Conservation (phyloP, 805 yeast species). For the Kuraishia borneana region DNA sequence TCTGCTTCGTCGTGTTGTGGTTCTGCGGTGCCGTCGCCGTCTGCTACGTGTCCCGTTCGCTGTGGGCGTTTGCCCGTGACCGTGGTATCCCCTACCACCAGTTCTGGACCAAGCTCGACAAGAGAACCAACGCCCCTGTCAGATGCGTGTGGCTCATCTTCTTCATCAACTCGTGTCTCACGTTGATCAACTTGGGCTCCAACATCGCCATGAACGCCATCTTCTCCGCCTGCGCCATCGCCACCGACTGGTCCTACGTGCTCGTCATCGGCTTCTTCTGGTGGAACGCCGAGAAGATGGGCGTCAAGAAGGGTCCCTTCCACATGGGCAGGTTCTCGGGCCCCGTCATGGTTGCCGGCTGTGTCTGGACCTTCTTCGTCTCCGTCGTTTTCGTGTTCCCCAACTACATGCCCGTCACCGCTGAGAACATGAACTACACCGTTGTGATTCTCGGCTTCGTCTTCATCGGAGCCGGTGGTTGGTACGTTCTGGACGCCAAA, state of each 20-base stretch:
- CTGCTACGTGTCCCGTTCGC: constrained; percentile 38
- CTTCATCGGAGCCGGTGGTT: constrained; percentile 24
- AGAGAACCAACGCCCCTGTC: constrained; percentile 30
- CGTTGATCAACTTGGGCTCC: constrained; percentile 30
- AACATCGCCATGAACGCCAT: constrained; percentile 40
- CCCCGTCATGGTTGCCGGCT: constrained; percentile 27
- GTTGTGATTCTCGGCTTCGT: constrained; percentile 34
- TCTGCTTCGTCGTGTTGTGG: constrained; percentile 38
- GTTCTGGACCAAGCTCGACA: constrained; percentile 27
- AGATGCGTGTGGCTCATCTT: constrained; percentile 31
- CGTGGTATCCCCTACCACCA: constrained; percentile 37
- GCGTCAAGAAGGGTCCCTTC: constrained; percentile 38
- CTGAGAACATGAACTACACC: constrained; percentile 43
- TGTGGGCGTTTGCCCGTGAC: constrained; percentile 49
- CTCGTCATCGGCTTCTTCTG: constrained; percentile 31
- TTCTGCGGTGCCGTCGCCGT: constrained; percentile 41
- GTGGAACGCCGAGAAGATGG: constrained; percentile 30
- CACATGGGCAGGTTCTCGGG: constrained; percentile 30
- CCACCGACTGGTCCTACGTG: constrained; percentile 39
- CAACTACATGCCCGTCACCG: constrained; percentile 28
- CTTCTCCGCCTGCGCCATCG: constrained; percentile 41
- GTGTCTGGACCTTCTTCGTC: constrained; percentile 32
- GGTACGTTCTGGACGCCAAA: constrained; percentile 37
- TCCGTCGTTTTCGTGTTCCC: constrained; percentile 43
- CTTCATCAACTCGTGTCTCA: constrained; percentile 29